Percentiles rank a stretch among this genome's conserved stretches.
Evolutionary conservation across 768 basidiomycete species (phyloP).

Genomic region (Mycena epipterygia): DNA sequence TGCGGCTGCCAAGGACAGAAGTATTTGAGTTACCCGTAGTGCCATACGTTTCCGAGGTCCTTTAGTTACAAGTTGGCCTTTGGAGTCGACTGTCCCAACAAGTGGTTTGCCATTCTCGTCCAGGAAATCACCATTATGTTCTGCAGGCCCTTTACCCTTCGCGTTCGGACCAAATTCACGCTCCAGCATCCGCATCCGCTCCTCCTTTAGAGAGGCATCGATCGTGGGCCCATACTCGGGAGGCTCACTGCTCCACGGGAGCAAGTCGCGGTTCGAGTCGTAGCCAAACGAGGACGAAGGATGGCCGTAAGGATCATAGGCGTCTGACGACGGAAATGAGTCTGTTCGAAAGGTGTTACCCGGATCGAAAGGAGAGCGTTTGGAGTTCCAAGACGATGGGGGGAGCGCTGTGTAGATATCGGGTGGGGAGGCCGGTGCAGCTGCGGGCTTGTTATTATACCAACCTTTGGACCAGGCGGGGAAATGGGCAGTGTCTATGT

Average conservation of each 20-base stretch:
- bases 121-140: conserved; percentile 46
- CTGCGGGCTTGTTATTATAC: conserved; percentile 58
- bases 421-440: conserved; percentile 43
- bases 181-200: conserved; percentile 79
- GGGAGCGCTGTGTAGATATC: conserved; percentile 42
- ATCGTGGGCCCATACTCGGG: conserved; percentile 58
- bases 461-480: conserved; percentile 75
- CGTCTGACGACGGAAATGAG: conserved; percentile 44
- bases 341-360: conserved; percentile 38
- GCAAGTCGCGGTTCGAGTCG: conserved; percentile 57
- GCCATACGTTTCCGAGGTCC: conserved; percentile 73
- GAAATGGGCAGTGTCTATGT: conserved; percentile 73
- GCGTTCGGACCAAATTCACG: conserved; percentile 70
- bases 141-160: conserved; percentile 43
- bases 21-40: conserved; percentile 61
- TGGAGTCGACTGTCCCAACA: conserved; percentile 70
- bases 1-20: conserved; percentile 65
- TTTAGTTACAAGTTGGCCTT: conserved; percentile 71
- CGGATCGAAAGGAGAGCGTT: conserved; percentile 52
- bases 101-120: conserved; percentile 64
- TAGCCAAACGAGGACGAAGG: conserved; percentile 53
- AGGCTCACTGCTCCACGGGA: conserved; percentile 69
- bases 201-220: conserved; percentile 70
- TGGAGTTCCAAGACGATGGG: conserved; percentile 33
- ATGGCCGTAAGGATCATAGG: conserved; percentile 48